A percentile compares a stretch with the other conserved stretches of the same genome.
Conservation (phyloP, 1,139 yeast genomes). For the Geotrichum bryndzae region DNA sequence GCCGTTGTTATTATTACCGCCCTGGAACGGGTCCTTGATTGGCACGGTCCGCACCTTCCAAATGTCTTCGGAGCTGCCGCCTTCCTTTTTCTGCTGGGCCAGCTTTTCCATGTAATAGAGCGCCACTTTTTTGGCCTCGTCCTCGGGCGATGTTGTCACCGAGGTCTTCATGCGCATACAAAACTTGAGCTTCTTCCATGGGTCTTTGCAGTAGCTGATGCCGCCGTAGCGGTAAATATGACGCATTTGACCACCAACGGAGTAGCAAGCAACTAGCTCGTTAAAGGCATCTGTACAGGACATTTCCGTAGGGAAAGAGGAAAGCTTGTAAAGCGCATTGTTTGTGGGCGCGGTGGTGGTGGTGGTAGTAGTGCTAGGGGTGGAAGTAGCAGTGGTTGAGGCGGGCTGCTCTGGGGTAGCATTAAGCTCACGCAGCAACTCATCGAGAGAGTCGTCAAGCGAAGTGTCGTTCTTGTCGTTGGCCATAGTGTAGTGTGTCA, state of each 20-base stretch:
- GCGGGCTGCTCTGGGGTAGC: not conserved
- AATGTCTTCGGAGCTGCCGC: constrained; percentile 67
- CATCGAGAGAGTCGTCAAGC: constrained; percentile 19
- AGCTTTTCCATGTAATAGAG: constrained; percentile 61
- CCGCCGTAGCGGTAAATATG: constrained; percentile 79
- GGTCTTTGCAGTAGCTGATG: constrained; percentile 61
- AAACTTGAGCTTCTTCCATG: constrained; percentile 72
- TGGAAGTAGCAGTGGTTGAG: not conserved
- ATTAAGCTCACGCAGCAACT: constrained; percentile 21
- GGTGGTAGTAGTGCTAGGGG: not conserved
- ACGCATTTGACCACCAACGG: constrained; percentile 82
- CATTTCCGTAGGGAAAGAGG: constrained; percentile 42
- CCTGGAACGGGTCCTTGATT: constrained; percentile 32
- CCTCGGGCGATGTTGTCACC: constrained; percentile 44
- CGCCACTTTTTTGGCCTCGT: constrained; percentile 49
- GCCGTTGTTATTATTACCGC: not conserved
- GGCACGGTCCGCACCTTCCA: constrained; percentile 56
- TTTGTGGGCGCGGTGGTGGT: not conserved
- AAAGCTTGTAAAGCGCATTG: constrained; percentile 13
- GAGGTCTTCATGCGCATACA: constrained; percentile 53
- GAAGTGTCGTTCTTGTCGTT: constrained; percentile 3
- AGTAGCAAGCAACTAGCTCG: constrained; percentile 77
- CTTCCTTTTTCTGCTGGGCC: constrained; percentile 49
- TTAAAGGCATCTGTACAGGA: constrained; percentile 78
- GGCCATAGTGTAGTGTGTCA: not conserved